Evolutionary conservation across 148 eudicot genomes (phyloP).

Genomic region (Nepenthes gracilis): DNA sequence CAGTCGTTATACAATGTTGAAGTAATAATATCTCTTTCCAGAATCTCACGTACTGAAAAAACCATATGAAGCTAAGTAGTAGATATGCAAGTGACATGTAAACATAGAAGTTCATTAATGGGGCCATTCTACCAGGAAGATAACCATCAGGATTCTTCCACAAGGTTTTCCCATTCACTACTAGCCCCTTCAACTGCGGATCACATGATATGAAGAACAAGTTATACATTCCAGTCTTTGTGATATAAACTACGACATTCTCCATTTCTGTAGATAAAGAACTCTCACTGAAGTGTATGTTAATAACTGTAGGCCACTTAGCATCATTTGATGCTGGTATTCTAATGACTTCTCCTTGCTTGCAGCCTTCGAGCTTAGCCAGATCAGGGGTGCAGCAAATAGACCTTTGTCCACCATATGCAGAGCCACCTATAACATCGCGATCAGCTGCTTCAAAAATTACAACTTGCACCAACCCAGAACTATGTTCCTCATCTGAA

Average conservation of each 20-base stretch:
- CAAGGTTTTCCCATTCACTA: slow-evolving; percentile 61
- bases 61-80: slow-evolving; percentile 61
- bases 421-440: slow-evolving; percentile 92
- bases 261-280: slow-evolving; percentile 44
- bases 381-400: slow-evolving; percentile 98
- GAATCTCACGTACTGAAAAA: slow-evolving; percentile 62
- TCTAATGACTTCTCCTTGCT: slow-evolving; percentile 80
- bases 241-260: slow-evolving; percentile 41
- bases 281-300: slow-evolving; percentile 64
- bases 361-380: slow-evolving; percentile 95
- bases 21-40: slow-evolving; percentile 86
- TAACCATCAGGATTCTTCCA: slow-evolving; percentile 98
- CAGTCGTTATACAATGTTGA: slow-evolving; percentile 79
- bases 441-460: slow-evolving; percentile 98
- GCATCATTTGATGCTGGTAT: slow-evolving; percentile 52
- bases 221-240: slow-evolving; percentile 93
- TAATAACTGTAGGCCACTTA: slow-evolving; percentile 64
- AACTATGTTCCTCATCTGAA: slow-evolving; percentile 42
- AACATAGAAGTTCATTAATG: slow-evolving; percentile 72
- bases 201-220: slow-evolving; percentile 92
- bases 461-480: slow-evolving; percentile 71
- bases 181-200: slow-evolving; percentile 63
- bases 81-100: slow-evolving; percentile 71
- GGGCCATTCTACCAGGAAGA: slow-evolving; percentile 95
- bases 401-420: slow-evolving; percentile 94